phyloP scores from a whole-genome alignment of 352 stramenopile species.

The Pythium phragmitis region DNA sequence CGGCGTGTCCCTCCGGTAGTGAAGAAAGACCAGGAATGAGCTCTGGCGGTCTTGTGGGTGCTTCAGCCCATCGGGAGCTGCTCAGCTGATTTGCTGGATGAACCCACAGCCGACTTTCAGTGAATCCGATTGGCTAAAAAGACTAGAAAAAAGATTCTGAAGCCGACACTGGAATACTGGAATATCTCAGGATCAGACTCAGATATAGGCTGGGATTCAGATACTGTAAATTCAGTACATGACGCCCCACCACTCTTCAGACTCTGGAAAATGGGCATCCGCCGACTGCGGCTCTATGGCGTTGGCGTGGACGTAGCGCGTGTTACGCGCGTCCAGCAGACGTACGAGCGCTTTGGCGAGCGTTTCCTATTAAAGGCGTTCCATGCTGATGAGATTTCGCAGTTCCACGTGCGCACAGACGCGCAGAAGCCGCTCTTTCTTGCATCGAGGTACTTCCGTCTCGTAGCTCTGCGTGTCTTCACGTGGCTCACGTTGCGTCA shows the following conservation, averaged over 20 bases:
- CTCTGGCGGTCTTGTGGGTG: not conserved
- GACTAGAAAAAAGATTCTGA: not conserved
- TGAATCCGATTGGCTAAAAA: slow-evolving; percentile 12
- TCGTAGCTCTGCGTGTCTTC: not conserved
- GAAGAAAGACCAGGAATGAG: not conserved
- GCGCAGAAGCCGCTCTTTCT: slow-evolving; percentile 52
- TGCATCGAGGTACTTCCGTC: slow-evolving; percentile 34
- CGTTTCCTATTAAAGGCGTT: slow-evolving; percentile 62
- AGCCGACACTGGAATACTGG: not conserved
- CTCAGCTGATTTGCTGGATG: slow-evolving; percentile 17
- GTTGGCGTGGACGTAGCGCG: slow-evolving; percentile 75
- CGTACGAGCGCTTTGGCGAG: slow-evolving; percentile 55
- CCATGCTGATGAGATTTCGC: slow-evolving; percentile 61
- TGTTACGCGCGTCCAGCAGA: slow-evolving; percentile 52
- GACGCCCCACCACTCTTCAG: not conserved
- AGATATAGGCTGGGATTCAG: not conserved
- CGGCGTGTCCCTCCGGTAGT: not conserved
- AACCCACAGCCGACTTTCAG: not conserved
- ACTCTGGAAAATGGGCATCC: not conserved
- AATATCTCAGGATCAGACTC: slow-evolving; percentile 7
- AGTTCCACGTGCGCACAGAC: slow-evolving; percentile 47
- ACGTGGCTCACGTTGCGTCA: not conserved
- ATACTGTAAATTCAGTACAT: slow-evolving; percentile 1
- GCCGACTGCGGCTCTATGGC: slow-evolving; percentile 42
- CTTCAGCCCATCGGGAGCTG: slow-evolving; percentile 2